phyloP scores from a whole-genome alignment of 2,329 filamentous ascomycete species.

The Talaromyces sp. region DNA sequence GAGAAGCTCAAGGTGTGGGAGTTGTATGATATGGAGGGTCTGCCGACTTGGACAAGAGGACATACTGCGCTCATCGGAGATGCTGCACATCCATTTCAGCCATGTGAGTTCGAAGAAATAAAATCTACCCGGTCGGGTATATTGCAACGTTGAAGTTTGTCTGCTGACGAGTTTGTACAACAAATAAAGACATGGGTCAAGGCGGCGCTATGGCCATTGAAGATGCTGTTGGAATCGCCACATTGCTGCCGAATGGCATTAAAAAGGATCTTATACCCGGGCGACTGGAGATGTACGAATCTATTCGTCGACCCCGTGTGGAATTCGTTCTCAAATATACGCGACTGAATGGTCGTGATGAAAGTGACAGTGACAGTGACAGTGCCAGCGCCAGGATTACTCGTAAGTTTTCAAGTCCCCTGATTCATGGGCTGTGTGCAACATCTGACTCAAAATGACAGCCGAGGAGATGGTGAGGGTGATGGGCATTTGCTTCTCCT shows the following conservation, averaged over 20 bases:
- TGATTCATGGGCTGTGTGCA: not conserved
- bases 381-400: slow-evolving; percentile 12
- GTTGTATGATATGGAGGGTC: slow-evolving; percentile 61
- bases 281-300: slow-evolving; percentile 24
- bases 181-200: slow-evolving; percentile 31
- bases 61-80: slow-evolving; percentile 64
- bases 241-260: slow-evolving; percentile 26
- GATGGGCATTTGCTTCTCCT: slow-evolving; percentile 24
- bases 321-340: slow-evolving; percentile 25
- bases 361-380: slow-evolving; percentile 22
- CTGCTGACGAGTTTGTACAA: not conserved
- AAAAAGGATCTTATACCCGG: slow-evolving; percentile 14
- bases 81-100: slow-evolving; percentile 68
- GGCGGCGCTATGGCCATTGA: slow-evolving; percentile 39
- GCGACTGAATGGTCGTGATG: slow-evolving; percentile 26
- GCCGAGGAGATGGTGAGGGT: slow-evolving; percentile 26
- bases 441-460: slow-evolving; percentile 8
- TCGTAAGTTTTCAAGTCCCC: slow-evolving; percentile 10
- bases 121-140: not conserved
- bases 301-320: slow-evolving; percentile 22
- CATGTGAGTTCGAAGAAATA: slow-evolving; percentile 31
- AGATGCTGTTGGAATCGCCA: slow-evolving; percentile 32
- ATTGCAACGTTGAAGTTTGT: not conserved
- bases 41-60: slow-evolving; percentile 58
- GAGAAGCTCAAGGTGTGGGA: slow-evolving; percentile 58